Base-by-base conservation (phyloP, 768 basidiomycete species). In the Russula earlei region DNA sequence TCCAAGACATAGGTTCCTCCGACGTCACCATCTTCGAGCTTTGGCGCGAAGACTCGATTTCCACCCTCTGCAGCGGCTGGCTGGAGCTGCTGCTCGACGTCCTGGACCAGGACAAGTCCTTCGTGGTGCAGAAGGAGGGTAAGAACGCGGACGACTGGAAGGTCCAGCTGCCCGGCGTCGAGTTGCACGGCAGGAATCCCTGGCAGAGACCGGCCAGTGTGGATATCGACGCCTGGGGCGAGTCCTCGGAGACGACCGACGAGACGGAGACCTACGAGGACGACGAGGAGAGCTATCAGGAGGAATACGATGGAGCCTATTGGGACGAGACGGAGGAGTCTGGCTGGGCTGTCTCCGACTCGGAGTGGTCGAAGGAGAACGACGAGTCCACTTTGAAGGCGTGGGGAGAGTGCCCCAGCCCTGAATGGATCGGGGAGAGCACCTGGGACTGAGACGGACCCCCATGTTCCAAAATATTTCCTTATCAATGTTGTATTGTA, bases 51-150 rank as follows among this genome's bases (percentile, higher is more conserved):
- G 75, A 72, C 11, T 72, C 77, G 0, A 68, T 84, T 47, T 66
- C 77, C 0, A 60, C 69, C 3, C 52, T 74, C 8, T 85, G 84
- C 55, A 81, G 81, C 8, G 84, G 83, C 0, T 81, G 77, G 76
- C 71, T 83, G n/a, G 81, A 82, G 59, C 56, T 77, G 15, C 65
- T 84, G 24, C 64, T 80, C 0, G 68, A 72, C 34, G 77, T 78
- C 0, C 69, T 80, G 4, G 76, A 79, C 37, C 67, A 52, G 19
- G 48, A 55, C 6, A 11, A 56, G 19, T 29, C 50, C 0, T 54
- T 63, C 37, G 14, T 29, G 0, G 5, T 59, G 3, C 54, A 52
- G 4, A 57, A 25, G 62, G 52, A 54, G 8, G 61, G 51, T 2
- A 53, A 45, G 5, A 15, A 17, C 70, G 24, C 59, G 44, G 50